Conservation (phyloP, 1,284 basidiomycete species). For the Pseudomicrostroma phylloplanum region DNA sequence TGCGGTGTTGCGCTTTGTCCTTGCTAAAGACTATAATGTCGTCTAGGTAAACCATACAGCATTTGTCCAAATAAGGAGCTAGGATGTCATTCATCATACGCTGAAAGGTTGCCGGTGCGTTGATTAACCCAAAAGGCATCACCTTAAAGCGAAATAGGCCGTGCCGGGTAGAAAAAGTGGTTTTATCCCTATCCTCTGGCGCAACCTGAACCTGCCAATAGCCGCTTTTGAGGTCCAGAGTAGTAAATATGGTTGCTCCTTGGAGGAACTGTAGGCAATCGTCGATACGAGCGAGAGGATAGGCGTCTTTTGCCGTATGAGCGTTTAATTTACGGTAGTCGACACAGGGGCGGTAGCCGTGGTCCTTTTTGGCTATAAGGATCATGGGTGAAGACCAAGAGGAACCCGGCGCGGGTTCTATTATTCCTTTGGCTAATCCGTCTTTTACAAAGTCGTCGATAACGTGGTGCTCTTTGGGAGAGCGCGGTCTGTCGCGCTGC, state of each 20-base stretch:
- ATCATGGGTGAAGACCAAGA: conserved; percentile 1
- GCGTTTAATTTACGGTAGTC: conserved; percentile 2
- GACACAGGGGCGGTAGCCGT: background rate
- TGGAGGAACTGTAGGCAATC: conserved; percentile 3
- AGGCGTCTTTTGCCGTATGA: conserved; percentile 7
- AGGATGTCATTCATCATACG: conserved; percentile 12
- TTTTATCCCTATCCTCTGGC: background rate
- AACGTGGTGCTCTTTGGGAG: conserved; percentile 2
- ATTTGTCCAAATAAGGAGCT: background rate
- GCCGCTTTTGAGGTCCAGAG: conserved; percentile 4
- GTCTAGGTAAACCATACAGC: conserved; percentile 10
- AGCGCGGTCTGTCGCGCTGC: conserved; percentile 5
- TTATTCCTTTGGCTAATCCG: background rate
- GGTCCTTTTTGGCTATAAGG: background rate
- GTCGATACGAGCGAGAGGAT: conserved; percentile 9
- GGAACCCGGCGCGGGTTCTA: background rate
- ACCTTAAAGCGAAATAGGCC: conserved; percentile 2
- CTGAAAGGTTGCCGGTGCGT: conserved; percentile 9
- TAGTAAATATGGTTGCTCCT: conserved; percentile 4
- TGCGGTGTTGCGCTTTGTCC: too few relatives aligned
- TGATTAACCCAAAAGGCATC: conserved; percentile 10
- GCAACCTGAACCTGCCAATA: conserved; percentile 8
- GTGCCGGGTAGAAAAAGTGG: conserved; percentile 6
- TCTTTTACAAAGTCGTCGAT: conserved; percentile 4
- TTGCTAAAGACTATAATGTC: conserved; percentile 6